Base-by-base conservation (phyloP, 2,329 filamentous ascomycete species). In the Cladophialophora exuberans region DNA sequence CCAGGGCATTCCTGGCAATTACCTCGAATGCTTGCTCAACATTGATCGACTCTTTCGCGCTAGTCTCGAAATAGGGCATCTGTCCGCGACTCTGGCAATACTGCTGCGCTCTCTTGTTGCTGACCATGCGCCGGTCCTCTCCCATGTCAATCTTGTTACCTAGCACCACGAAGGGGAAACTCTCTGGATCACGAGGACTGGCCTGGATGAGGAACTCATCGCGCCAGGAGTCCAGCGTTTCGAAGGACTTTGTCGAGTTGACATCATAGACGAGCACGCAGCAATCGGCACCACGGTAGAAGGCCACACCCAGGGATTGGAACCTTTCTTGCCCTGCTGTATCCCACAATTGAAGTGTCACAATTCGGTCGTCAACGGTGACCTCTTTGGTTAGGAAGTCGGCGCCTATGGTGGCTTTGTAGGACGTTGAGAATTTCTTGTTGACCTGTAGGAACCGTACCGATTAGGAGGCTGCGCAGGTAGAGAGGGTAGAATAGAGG, bases 261-360 rank as follows among this genome's bases (percentile, higher is more conserved):
- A 99, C 93, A 70, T 99, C 93, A 79, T 94, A 97, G 48, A 97
- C 93, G 51, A 99, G 81, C 56, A 97, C 93, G 72, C 94, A 97
- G 83, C 93, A 97, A 79, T 99, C 93, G 65, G 94, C 93, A 61
- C 93, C 93, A 61, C 93, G 85, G 78, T 99, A 99, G 77, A 99
- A 99, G 44, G 93, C 94, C 39, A 99, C 93, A 50, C 94, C 93
- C 65, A 99, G 81, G 31, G 92, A 97, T 76, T 99, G 93, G 75
- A 99, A 99, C 61, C 93, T 87, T 75, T 99, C 93, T 74, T 99
- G 93, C 25, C 93, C 93, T 17, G 93, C 93, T 2, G 93, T 99
- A 72, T 99, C 93, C 93, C 93, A 99, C 30, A 99, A 87, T 90
- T 96, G 94, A 91, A 99, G 97, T 30, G 94, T 99, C 64, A 99